Percentiles rank a stretch among this genome's conserved stretches.
phyloP scores from a whole-genome alignment of 2,329 filamentous ascomycete species.

The Chaetothyriales sp. region DNA sequence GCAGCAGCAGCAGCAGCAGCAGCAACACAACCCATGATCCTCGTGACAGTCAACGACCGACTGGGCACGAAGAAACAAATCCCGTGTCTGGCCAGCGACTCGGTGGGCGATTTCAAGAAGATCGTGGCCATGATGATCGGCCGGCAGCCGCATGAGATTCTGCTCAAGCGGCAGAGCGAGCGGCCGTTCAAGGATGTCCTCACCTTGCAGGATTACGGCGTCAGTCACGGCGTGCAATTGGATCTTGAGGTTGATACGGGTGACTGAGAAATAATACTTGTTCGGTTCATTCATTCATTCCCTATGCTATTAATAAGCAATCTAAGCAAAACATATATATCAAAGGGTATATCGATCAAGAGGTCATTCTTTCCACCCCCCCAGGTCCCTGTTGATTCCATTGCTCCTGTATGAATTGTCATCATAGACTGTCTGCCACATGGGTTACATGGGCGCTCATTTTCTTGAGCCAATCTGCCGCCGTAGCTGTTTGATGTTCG shows the following conservation, averaged over 20 bases:
- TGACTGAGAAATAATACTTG: conserved; percentile 21
- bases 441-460: too few relatives aligned
- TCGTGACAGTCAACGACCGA: conserved; percentile 88
- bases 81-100: conserved; percentile 72
- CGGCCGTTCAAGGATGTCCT: conserved; percentile 85
- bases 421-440: too few relatives aligned
- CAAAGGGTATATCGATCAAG: too few relatives aligned
- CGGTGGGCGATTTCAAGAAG: conserved; percentile 72
- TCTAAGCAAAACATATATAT: too few relatives aligned
- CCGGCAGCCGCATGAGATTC: conserved; percentile 75
- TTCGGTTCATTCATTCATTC: too few relatives aligned
- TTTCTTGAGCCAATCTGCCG: too few relatives aligned
- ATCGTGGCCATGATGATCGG: conserved; percentile 83
- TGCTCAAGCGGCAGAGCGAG: conserved; percentile 83
- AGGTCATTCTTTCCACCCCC: too few relatives aligned
- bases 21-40: conserved; percentile 61
- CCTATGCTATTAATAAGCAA: too few relatives aligned
- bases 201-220: conserved; percentile 80
- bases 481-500: too few relatives aligned
- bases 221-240: conserved; percentile 66
- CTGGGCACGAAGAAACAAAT: conserved; percentile 90
- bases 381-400: too few relatives aligned
- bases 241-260: conserved; percentile 37
- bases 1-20: conserved; percentile 9
- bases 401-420: too few relatives aligned